Conservation (phyloP, 2,329 filamentous ascomycete species). For the Botrytis byssoidea region DNA sequence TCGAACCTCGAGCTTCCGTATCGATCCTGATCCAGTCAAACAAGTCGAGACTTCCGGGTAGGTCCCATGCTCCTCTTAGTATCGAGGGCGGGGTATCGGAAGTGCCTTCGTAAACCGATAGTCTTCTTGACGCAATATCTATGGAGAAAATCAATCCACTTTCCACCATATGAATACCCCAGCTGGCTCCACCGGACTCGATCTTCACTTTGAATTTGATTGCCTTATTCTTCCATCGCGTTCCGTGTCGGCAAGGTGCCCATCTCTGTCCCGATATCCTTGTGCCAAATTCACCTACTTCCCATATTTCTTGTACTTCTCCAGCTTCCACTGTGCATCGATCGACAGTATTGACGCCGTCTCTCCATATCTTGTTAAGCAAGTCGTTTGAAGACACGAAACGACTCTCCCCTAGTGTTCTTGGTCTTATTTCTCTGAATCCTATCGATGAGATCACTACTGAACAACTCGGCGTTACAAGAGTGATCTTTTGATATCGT, state of each 20-base stretch:
- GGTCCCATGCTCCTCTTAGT: not conserved
- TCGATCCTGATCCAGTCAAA: conserved; percentile 9
- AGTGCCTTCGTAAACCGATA: not conserved
- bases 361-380: conserved; percentile 31
- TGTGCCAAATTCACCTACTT: conserved; percentile 6
- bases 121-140: not conserved
- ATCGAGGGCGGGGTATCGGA: not conserved
- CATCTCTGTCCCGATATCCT: conserved; percentile 12
- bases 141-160: conserved; percentile 11
- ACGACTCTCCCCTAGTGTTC: conserved; percentile 22
- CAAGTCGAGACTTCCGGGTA: not conserved
- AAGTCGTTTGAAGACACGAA: conserved; percentile 29
- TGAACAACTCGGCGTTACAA: conserved; percentile 28
- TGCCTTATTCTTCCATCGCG: conserved; percentile 8
- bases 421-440: conserved; percentile 21
- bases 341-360: conserved; percentile 22
- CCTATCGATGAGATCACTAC: conserved; percentile 28
- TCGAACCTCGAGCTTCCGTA: conserved; percentile 1
- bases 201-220: conserved; percentile 9
- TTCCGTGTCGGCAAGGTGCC: conserved; percentile 6
- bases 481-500: conserved; percentile 29
- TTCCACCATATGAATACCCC: conserved; percentile 14
- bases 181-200: conserved; percentile 7
- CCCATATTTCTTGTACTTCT: conserved; percentile 11
- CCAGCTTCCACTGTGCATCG: conserved; percentile 13